Base-by-base conservation (phyloP, 176 grass and related monocot genomes). In the Poa pratensis region DNA sequence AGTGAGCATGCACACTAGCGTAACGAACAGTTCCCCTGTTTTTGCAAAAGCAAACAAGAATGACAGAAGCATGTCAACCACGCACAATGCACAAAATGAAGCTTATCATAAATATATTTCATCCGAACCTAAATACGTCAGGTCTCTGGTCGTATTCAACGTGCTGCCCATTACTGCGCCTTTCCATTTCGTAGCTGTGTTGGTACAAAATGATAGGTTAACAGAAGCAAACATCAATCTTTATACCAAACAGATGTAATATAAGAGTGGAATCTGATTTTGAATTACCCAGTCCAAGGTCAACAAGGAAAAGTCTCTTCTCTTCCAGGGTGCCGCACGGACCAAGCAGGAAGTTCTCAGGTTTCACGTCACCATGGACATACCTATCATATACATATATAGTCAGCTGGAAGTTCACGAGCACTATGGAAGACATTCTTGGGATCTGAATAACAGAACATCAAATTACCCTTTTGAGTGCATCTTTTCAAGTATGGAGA, bases 251-350 rank as follows among this genome's bases (percentile, higher is more conserved):
- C 27, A 70, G 61, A 27, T 62, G 30, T 76, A 19, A 69, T 69
- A 81, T 39, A 87, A 20, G 15, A 76, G 40, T 35, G 30, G 22
- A n/a, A 80, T 79, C n/a, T 87, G 24, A 77, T 80, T 74, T 83
- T 37, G n/a, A 84, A 89, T 81, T 93, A 98, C 95, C 95, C 85
- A 98, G 77, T 84, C 95, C 95, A 91, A 98, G 95, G 75, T 98
- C 95, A 94, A 95, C 92, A 87, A 98, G 95, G 84, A 98, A 98
- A 93, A 98, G 95, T 32, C 86, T 95, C 86, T 98, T 95, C 85
- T 93, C 95, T 80, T 98, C 93, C 20, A 75, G 77, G 73, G 95
- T 98, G 26, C 87, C 95, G 69, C 83, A 80, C 72, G 95, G 93
- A 76, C 95, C 95, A 77, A 97, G 95, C 84, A 95, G 94, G 60